These are phyloP conservation scores for Solanum chaucha DNA, from an alignment of 257 asterid genomes.

Conservation along the genomic window DNA sequence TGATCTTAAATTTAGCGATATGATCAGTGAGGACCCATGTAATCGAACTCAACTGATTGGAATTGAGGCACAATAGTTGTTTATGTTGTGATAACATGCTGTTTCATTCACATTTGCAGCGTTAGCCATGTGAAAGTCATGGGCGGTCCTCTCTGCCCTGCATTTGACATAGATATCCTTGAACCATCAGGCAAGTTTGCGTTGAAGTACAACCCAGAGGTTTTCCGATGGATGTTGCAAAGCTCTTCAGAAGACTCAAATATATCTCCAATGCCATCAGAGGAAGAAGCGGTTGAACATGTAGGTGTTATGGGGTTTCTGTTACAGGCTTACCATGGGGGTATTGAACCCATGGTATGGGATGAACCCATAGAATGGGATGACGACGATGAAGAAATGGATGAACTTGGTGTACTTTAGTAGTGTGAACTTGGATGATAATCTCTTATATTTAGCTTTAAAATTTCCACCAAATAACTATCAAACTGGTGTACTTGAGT, in stretches of 20 bases:
- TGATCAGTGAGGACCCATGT: background rate
- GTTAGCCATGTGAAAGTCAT: slow-evolving; percentile 54
- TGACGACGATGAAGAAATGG: background rate
- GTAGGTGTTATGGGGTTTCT: slow-evolving; percentile 28
- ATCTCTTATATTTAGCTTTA: background rate
- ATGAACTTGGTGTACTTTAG: background rate
- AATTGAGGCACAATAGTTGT: background rate
- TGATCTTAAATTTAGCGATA: background rate
- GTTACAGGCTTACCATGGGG: slow-evolving; percentile 24
- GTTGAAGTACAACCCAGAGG: slow-evolving; percentile 33
- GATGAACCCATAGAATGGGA: slow-evolving; percentile 2
- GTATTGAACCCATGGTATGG: slow-evolving; percentile 7
- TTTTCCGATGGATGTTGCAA: slow-evolving; percentile 25
- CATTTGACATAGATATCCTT: slow-evolving; percentile 35
- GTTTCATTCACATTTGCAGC: slow-evolving; percentile 23
- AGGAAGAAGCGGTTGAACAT: background rate
- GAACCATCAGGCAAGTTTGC: slow-evolving; percentile 33
- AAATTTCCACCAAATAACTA: background rate
- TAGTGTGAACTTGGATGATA: background rate
- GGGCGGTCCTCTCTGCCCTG: slow-evolving; percentile 59
- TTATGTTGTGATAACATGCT: background rate
- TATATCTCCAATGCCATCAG: background rate
- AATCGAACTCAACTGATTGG: background rate
- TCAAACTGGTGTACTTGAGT: background rate
- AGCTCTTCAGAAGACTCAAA: slow-evolving; percentile 11